These are phyloP conservation scores for Epichloe baconii DNA, from an alignment of 2,329 filamentous ascomycete species.

Conservation along the genomic window DNA sequence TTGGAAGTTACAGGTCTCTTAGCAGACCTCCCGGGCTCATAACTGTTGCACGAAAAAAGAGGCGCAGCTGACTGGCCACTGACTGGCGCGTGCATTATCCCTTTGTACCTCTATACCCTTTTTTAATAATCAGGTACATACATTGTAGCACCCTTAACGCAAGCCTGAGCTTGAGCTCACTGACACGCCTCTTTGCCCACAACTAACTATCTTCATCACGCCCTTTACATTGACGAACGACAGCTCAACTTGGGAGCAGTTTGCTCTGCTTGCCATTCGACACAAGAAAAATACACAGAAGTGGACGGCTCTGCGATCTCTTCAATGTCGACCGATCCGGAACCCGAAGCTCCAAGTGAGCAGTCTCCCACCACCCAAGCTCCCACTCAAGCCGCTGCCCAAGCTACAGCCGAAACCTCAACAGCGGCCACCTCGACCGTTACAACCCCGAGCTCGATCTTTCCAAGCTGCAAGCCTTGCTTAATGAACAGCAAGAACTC, in stretches of 20 bases:
- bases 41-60: too few species aligned
- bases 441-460: constrained; percentile 70
- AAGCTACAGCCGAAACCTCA: constrained; percentile 7
- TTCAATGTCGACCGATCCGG: constrained; percentile 25
- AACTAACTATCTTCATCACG: neutral
- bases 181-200: neutral
- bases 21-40: too few species aligned
- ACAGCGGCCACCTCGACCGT: constrained; percentile 24
- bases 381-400: neutral
- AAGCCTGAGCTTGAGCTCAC: neutral
- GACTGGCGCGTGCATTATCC: too few species aligned
- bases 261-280: neutral
- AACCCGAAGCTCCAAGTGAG: constrained; percentile 20
- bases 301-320: neutral
- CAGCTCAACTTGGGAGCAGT: neutral
- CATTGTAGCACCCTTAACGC: too few species aligned
- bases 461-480: constrained; percentile 75
- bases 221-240: neutral
- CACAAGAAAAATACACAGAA: neutral
- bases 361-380: constrained; percentile 5
- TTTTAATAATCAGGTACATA: too few species aligned
- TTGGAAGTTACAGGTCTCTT: too few species aligned
- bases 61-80: too few species aligned
- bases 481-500: constrained; percentile 89
- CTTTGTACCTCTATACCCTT: too few species aligned